Conservation (phyloP, 2,329 filamentous ascomycete species). For the Cytospora paraplurivora region DNA sequence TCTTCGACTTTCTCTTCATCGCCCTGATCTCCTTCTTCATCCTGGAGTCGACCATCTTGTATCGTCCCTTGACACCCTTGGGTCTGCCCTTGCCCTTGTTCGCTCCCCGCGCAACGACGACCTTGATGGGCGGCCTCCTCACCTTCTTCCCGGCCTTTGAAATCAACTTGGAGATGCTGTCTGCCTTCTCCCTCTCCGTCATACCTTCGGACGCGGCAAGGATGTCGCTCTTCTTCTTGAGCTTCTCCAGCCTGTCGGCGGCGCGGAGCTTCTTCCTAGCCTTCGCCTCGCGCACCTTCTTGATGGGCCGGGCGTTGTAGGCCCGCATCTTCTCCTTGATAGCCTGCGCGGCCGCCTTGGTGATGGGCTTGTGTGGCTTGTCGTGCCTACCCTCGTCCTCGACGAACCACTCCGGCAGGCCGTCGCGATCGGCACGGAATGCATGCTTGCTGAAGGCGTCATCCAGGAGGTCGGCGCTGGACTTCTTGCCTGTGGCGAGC, state of each 20-base stretch:
- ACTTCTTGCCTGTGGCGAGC: slow-evolving; percentile 83
- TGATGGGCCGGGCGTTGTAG: slow-evolving; percentile 94
- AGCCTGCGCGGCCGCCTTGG: slow-evolving; percentile 82
- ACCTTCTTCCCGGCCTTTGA: slow-evolving; percentile 83
- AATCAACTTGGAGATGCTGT: slow-evolving; percentile 79
- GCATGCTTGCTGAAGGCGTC: slow-evolving; percentile 92
- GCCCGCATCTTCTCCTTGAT: slow-evolving; percentile 95
- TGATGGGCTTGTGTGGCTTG: slow-evolving; percentile 84
- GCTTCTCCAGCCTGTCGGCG: slow-evolving; percentile 85
- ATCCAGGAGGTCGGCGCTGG: slow-evolving; percentile 77
- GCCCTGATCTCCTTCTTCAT: slow-evolving; percentile 96
- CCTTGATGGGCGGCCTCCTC: slow-evolving; percentile 77
- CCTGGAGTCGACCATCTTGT: slow-evolving; percentile 93
- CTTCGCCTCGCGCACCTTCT: slow-evolving; percentile 97
- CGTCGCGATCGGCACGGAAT: slow-evolving; percentile 80
- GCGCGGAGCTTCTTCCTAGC: slow-evolving; percentile 97
- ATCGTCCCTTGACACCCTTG: slow-evolving; percentile 48
- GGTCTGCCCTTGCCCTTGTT: slow-evolving; percentile 30
- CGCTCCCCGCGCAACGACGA: slow-evolving; percentile 83
- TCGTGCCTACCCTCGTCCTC: slow-evolving; percentile 89
- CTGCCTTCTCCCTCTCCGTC: slow-evolving; percentile 95
- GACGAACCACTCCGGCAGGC: slow-evolving; percentile 95
- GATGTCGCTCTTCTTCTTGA: slow-evolving; percentile 95
- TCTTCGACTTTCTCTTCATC: slow-evolving; percentile 77
- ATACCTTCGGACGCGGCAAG: slow-evolving; percentile 86